phyloP scores from a whole-genome alignment of 768 basidiomycete species.

The Agaricus blazei region DNA sequence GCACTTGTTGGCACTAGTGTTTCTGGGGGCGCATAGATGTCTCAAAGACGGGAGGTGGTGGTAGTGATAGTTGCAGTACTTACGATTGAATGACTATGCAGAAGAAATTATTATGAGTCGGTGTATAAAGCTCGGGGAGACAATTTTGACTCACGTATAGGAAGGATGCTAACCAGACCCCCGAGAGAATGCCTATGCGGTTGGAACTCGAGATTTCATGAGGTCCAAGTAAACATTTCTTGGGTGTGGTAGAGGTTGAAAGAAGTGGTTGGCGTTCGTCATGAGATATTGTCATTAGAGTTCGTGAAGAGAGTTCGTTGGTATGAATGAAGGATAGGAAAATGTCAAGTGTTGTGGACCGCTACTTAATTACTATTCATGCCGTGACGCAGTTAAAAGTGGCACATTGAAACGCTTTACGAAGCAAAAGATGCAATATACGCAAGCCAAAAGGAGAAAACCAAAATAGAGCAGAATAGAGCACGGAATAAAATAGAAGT shows the following conservation, averaged over 20 bases:
- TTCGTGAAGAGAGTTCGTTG: not conserved
- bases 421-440: too few relatives aligned
- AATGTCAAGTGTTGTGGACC: not conserved
- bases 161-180: slow-evolving; percentile 69
- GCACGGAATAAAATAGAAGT: too few relatives aligned
- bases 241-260: slow-evolving; percentile 9
- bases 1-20: slow-evolving; percentile 77
- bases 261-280: slow-evolving; percentile 31
- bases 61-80: slow-evolving; percentile 5
- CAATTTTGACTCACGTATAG: slow-evolving; percentile 48
- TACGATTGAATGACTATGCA: slow-evolving; percentile 29
- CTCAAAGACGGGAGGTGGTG: not conserved
- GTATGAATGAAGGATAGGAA: not conserved
- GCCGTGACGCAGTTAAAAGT: too few relatives aligned
- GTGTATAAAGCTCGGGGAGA: too few relatives aligned
- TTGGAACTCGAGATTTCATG: slow-evolving; percentile 55
- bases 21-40: slow-evolving; percentile 28
- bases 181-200: slow-evolving; percentile 65
- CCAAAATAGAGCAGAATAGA: too few relatives aligned
- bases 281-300: slow-evolving; percentile 16
- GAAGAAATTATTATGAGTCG: too few relatives aligned
- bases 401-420: too few relatives aligned
- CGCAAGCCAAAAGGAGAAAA: too few relatives aligned
- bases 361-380: too few relatives aligned
- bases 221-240: slow-evolving; percentile 38